Evolutionary conservation across 1,284 basidiomycete genomes (phyloP).

Genomic region (Ceratobasidium sp.): DNA sequence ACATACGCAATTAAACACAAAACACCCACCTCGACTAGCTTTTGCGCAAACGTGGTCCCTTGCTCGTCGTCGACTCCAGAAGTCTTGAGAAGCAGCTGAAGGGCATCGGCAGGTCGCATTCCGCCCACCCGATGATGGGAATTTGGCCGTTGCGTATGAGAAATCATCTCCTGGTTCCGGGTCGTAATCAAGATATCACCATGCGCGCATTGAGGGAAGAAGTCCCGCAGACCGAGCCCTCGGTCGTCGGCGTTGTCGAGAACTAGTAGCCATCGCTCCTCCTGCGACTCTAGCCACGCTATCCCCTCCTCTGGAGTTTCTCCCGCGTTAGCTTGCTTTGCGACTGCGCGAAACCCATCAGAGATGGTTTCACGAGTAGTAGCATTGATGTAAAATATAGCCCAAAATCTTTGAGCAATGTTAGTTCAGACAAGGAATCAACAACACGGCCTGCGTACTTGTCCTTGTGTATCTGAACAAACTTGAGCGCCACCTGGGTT

Average conservation of each 20-base stretch:
- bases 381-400: too few relatives aligned
- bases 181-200: slow-evolving; percentile 30
- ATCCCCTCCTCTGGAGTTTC: slow-evolving; percentile 3
- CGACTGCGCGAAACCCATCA: too few relatives aligned
- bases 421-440: too few relatives aligned
- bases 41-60: neutral
- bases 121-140: neutral
- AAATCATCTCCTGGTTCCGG: slow-evolving; percentile 12
- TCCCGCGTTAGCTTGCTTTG: too few relatives aligned
- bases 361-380: too few relatives aligned
- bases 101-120: slow-evolving; percentile 10
- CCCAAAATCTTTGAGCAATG: too few relatives aligned
- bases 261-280: slow-evolving; percentile 13
- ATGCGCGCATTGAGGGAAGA: neutral
- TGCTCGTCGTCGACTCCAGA: neutral
- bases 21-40: neutral
- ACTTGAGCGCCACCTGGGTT: too few relatives aligned
- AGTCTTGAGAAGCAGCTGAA: neutral
- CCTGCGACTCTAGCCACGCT: slow-evolving; percentile 2
- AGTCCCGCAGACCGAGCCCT: neutral
- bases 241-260: slow-evolving; percentile 37
- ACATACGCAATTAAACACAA: neutral
- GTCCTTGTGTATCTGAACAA: too few relatives aligned
- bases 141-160: neutral
- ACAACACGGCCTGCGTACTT: too few relatives aligned